A percentile compares a stretch with the other conserved stretches of the same genome.
These are phyloP conservation scores for Micractinium sp. DNA, from an alignment of 139 green algal genomes.

Conservation along the genomic window DNA sequence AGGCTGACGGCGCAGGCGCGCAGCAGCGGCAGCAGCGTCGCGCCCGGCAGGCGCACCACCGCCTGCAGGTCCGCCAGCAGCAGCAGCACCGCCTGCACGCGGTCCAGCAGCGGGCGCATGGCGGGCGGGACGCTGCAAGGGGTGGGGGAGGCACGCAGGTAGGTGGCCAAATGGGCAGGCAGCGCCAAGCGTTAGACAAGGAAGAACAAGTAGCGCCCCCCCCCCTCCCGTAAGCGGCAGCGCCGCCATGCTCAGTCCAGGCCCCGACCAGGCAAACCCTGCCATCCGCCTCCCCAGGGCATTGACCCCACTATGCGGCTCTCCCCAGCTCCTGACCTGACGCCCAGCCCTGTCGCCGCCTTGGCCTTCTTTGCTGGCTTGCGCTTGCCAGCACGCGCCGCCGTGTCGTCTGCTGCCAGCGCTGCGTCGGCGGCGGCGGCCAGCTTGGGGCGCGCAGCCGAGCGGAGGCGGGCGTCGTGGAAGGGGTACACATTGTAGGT, in stretches of 20 bases:
- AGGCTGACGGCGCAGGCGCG: conserved; percentile 55
- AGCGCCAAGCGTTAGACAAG: background rate
- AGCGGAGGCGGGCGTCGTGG: conserved; percentile 56
- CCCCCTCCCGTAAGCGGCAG: no score
- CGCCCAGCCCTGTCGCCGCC: background rate
- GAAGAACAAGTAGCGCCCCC: background rate
- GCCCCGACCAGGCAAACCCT: no score
- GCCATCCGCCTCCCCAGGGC: background rate
- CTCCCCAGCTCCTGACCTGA: conserved; percentile 1
- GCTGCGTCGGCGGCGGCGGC: background rate
- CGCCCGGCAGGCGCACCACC: conserved; percentile 40
- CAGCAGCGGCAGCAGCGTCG: conserved; percentile 67
- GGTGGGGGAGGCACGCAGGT: background rate
- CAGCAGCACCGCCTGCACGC: conserved; percentile 33
- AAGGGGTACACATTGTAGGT: conserved; percentile 73
- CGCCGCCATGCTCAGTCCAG: no score
- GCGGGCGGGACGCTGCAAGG: conserved; percentile 20
- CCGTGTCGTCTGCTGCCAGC: background rate
- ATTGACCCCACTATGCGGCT: background rate
- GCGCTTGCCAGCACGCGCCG: background rate
- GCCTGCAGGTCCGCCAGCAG: conserved; percentile 50
- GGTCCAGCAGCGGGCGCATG: conserved; percentile 35
- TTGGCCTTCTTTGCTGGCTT: conserved; percentile 20
- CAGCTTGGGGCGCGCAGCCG: conserved; percentile 47
- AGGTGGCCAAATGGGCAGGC: background rate